Percentiles rank a stretch among this genome's conserved stretches.
Conservation (phyloP, 768 basidiomycete genomes). For the Tricholoma terreum region DNA sequence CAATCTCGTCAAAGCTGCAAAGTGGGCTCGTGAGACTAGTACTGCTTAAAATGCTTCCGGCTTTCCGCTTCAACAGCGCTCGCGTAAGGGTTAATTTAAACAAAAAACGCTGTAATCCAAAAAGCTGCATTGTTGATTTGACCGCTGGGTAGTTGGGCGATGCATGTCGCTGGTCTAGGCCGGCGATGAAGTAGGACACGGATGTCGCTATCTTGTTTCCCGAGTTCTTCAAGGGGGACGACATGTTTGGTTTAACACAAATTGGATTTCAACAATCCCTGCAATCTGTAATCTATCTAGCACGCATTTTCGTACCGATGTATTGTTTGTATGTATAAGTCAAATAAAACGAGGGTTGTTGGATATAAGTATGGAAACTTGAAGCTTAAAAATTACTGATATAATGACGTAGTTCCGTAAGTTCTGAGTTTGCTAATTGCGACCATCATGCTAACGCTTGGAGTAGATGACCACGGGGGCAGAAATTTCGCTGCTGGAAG, state of each 20-base stretch:
- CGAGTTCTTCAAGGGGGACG: conserved; percentile 36
- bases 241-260: conserved; percentile 43
- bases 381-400: not conserved
- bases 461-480: not conserved
- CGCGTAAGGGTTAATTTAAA: conserved; percentile 63
- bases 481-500: not conserved
- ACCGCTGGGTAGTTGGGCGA: conserved; percentile 52
- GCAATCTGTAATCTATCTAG: conserved; percentile 21
- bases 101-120: conserved; percentile 17
- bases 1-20: conserved; percentile 89
- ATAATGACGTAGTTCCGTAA: not conserved
- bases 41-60: conserved; percentile 58
- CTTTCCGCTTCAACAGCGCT: conserved; percentile 90
- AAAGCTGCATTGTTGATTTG: conserved; percentile 36
- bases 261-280: conserved; percentile 83
- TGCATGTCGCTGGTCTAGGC: conserved; percentile 22
- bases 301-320: conserved; percentile 1
- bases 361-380: not conserved
- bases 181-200: conserved; percentile 24
- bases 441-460: too few species aligned
- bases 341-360: not conserved
- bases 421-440: not conserved
- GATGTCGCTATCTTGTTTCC: conserved; percentile 36
- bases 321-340: not conserved
- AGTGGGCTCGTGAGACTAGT: conserved; percentile 87